These are phyloP conservation scores for Hygrophila difformis DNA, from an alignment of 257 asterid genomes.

Conservation along the genomic window DNA sequence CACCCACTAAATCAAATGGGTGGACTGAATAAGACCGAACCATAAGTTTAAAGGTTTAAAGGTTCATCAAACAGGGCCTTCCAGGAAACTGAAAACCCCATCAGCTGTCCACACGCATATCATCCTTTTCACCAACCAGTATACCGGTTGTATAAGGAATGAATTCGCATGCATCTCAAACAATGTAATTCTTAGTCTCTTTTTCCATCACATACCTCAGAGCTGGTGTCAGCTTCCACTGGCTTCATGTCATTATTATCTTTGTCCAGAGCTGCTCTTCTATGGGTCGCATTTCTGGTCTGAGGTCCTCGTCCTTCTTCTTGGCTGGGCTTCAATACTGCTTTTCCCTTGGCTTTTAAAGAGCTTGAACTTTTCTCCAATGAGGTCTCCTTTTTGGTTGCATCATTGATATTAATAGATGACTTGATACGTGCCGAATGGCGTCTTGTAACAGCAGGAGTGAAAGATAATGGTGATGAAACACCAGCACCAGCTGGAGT, in stretches of 20 bases:
- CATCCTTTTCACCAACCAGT: no score
- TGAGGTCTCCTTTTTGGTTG: constrained; percentile 47
- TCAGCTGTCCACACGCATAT: no score
- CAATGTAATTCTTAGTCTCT: background rate
- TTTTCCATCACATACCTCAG: constrained; percentile 52
- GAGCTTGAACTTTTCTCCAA: constrained; percentile 53
- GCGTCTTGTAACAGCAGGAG: constrained; percentile 66
- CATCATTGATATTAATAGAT: constrained; percentile 48
- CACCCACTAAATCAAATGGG: no score
- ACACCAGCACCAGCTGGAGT: constrained; percentile 40
- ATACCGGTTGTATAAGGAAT: no score
- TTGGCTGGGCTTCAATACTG: constrained; percentile 60
- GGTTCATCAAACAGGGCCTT: no score
- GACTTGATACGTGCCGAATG: constrained; percentile 78
- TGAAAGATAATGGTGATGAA: constrained; percentile 47
- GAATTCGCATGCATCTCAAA: no score
- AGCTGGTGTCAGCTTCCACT: constrained; percentile 66
- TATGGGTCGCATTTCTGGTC: constrained; percentile 81
- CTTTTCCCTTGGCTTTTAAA: constrained; percentile 89
- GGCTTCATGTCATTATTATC: constrained; percentile 66
- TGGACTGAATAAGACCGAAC: no score
- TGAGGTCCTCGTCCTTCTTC: constrained; percentile 86
- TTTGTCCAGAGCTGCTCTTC: constrained; percentile 79
- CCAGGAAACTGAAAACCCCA: no score
- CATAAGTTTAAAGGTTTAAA: no score